Conservation (phyloP, 257 asterid genomes). For the Solanum boliviense region DNA sequence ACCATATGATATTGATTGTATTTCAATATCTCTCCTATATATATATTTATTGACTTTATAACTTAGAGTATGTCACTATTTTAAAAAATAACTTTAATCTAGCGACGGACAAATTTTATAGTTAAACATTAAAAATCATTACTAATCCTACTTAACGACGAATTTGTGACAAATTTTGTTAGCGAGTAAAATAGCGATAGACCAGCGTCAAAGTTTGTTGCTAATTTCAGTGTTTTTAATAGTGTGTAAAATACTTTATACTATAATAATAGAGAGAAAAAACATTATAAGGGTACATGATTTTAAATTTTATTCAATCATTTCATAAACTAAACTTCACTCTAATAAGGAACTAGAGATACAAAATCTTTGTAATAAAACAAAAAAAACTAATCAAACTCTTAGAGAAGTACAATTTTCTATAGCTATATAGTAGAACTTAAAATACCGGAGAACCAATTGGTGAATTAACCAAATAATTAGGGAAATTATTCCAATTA, state of each 20-base stretch:
- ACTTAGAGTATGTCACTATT: too few relatives aligned
- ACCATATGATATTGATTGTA: neutral
- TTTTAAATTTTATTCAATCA: neutral
- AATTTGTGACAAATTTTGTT: too few relatives aligned
- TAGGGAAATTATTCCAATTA: constrained; percentile 9
- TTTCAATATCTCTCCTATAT: neutral
- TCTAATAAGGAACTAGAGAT: neutral
- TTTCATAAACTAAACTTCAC: neutral
- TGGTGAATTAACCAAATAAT: neutral
- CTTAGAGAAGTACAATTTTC: neutral
- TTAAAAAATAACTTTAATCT: too few relatives aligned
- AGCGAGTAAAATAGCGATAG: too few relatives aligned
- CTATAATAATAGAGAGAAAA: neutral
- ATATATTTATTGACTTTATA: neutral
- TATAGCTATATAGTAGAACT: neutral
- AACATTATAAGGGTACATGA: neutral
- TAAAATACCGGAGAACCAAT: neutral
- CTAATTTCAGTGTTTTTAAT: too few relatives aligned
- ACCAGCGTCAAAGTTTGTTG: too few relatives aligned
- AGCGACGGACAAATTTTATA: too few relatives aligned
- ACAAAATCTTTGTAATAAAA: too few relatives aligned
- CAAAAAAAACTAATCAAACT: neutral
- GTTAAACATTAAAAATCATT: too few relatives aligned
- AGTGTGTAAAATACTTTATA: neutral
- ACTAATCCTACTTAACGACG: too few relatives aligned